Percentiles rank a stretch among this genome's conserved stretches.
Conservation (phyloP, 2,329 filamentous ascomycete genomes). For the Dothistroma septosporum region DNA sequence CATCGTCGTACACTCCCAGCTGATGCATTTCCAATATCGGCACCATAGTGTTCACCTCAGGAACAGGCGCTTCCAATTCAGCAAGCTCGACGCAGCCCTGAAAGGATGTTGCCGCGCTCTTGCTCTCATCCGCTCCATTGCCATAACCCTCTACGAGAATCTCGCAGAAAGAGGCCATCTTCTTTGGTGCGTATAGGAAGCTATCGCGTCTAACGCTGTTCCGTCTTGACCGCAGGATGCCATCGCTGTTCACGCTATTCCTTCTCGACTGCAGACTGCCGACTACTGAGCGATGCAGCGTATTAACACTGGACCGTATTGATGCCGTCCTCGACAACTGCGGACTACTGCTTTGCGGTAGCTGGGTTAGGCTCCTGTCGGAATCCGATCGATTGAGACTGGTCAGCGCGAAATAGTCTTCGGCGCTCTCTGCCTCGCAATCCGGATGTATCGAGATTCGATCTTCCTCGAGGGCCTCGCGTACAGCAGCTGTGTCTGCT, state of each 20-base stretch:
- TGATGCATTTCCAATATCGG: slow-evolving; percentile 20
- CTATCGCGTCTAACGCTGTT: slow-evolving; percentile 21
- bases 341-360: slow-evolving; percentile 18
- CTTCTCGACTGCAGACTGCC: slow-evolving; percentile 26
- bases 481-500: slow-evolving; percentile 13
- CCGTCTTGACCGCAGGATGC: slow-evolving; percentile 24
- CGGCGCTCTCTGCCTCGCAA: slow-evolving; percentile 42
- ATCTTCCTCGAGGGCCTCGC: slow-evolving; percentile 19
- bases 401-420: slow-evolving; percentile 33
- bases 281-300: slow-evolving; percentile 28
- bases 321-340: slow-evolving; percentile 34
- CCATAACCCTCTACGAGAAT: slow-evolving; percentile 40
- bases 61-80: slow-evolving; percentile 5
- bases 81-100: slow-evolving; percentile 1
- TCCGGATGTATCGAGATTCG: slow-evolving; percentile 42
- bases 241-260: slow-evolving; percentile 21
- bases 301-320: slow-evolving; percentile 34
- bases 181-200: slow-evolving; percentile 11
- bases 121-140: slow-evolving; percentile 27
- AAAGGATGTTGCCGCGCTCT: background rate
- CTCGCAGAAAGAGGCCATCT: slow-evolving; percentile 35
- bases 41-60: background rate
- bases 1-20: slow-evolving; percentile 3
- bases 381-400: slow-evolving; percentile 20
- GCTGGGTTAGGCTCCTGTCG: slow-evolving; percentile 17